Conservation (phyloP, 768 basidiomycete species). For the Clitopilus passeckerianus region DNA sequence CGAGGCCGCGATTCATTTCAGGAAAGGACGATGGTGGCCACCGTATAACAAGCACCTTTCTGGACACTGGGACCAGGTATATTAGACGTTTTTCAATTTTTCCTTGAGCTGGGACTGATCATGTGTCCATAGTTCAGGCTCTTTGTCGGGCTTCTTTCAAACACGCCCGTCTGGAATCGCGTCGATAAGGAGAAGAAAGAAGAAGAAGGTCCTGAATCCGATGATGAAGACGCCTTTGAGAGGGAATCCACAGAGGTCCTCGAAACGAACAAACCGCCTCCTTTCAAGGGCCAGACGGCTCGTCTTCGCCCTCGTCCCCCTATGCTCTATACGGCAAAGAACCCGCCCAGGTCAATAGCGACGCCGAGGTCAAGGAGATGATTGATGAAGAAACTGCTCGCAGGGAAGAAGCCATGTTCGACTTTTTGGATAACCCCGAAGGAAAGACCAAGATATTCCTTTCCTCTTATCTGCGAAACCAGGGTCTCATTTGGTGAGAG, state of each 20-base stretch:
- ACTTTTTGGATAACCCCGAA: slow-evolving; percentile 64
- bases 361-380: slow-evolving; percentile 32
- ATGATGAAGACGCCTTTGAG: slow-evolving; percentile 26
- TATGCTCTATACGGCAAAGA: slow-evolving; percentile 31
- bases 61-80: slow-evolving; percentile 64
- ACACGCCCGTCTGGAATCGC: slow-evolving; percentile 37
- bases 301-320: slow-evolving; percentile 29
- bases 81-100: slow-evolving; percentile 4
- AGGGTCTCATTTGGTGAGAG: slow-evolving; percentile 66
- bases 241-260: slow-evolving; percentile 18
- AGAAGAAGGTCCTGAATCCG: slow-evolving; percentile 26
- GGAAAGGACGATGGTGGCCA: slow-evolving; percentile 36
- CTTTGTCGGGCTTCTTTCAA: slow-evolving; percentile 53
- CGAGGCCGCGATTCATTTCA: slow-evolving; percentile 57
- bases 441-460: slow-evolving; percentile 56
- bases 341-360: slow-evolving; percentile 24
- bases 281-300: not conserved
- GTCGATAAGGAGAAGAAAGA: slow-evolving; percentile 24
- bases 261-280: slow-evolving; percentile 5
- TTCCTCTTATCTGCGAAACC: slow-evolving; percentile 62
- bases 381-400: slow-evolving; percentile 27
- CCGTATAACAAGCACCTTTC: slow-evolving; percentile 22
- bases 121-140: slow-evolving; percentile 47
- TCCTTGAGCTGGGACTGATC: not conserved
- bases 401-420: slow-evolving; percentile 37